Evolutionary conservation across 345 rosid species (phyloP), one percentile per base, ranked within the genome.

Genomic region (Rhizophora apiculata): DNA sequence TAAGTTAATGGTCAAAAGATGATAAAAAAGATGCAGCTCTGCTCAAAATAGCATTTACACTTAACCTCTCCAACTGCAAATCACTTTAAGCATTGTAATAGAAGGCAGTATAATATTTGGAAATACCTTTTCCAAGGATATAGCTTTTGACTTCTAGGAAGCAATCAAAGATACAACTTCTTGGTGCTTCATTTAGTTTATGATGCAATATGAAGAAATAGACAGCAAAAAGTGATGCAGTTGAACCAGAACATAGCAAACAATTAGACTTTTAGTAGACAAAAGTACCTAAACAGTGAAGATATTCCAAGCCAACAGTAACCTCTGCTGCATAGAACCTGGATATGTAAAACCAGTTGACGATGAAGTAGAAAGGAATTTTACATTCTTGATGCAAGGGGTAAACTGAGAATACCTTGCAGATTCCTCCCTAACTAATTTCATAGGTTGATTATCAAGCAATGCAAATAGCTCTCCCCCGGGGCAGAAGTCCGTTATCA

Each of bases 271-370:
- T 2, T 62, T 46, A 39, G 75, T 58, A 55, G 59, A 58, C 59
- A 48, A 60, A 46, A 67, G 43, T 85, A 95, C 99, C 99, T 83
- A 95, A 83, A 85, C 96, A 95, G 60, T 95, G 99, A 76, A 95
- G 96, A 80, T 95, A 95, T 77, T 95, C 99, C 82, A 95, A 78
- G 68, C 89, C 86, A 68, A 86, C 79, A 60, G 90, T 87, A 18
- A 95, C 96, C 80, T 95, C 99, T 37, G 97, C 97, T 57, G 87
- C 96, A 73, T 86, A 95, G 82, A 95, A 95, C 89, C 99, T 95
- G 89, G 62, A 76, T 69, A 76, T 29, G 59, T 56, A 53, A 62
- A 61, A 39, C 29, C 6, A 48, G 20, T 64, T 67, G 31, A 24
- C 55, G 13, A 10, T 4, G 29, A 56, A 56, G 60, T 15, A 24